These are phyloP conservation scores for Castanospermum australe DNA, from an alignment of 306 rosid species.

Conservation along the genomic window DNA sequence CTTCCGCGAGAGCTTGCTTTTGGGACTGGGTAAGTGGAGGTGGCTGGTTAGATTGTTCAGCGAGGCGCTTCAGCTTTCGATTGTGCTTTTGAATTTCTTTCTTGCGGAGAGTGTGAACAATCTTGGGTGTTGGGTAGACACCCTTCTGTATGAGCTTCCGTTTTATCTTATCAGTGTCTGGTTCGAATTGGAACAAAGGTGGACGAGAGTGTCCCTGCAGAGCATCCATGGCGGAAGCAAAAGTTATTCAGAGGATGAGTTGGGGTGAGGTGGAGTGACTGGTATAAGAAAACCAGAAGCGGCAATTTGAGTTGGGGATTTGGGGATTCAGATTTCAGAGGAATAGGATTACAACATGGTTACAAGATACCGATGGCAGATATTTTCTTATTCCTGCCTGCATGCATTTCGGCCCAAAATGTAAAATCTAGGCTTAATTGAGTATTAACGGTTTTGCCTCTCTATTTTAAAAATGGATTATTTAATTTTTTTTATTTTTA, in stretches of 20 bases:
- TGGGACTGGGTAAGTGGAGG: constrained; percentile 52
- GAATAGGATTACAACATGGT: too few species aligned
- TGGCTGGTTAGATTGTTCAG: constrained; percentile 9
- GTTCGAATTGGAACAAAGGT: constrained; percentile 54
- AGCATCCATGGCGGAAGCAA: constrained; percentile 55
- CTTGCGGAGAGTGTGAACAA: constrained; percentile 78
- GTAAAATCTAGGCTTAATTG: too few species aligned
- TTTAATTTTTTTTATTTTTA: too few species aligned
- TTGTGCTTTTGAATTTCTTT: constrained; percentile 80
- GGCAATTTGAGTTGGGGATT: too few species aligned
- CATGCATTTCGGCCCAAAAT: too few species aligned
- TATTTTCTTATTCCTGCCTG: too few species aligned
- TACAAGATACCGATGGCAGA: too few species aligned
- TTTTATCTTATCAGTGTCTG: constrained; percentile 60
- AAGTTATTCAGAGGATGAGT: not conserved
- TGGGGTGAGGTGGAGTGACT: too few species aligned
- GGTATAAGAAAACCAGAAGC: too few species aligned
- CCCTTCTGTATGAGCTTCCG: constrained; percentile 54
- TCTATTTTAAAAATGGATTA: too few species aligned
- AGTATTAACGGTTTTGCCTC: too few species aligned
- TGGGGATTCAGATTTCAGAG: too few species aligned
- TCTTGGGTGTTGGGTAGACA: constrained; percentile 68
- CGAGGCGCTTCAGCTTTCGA: constrained; percentile 51
- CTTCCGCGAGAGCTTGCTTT: constrained; percentile 44
- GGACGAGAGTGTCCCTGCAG: constrained; percentile 30